A percentile compares a stretch with the other conserved stretches of the same genome.
Conservation (phyloP, 352 stramenopile genomes). For the Nothophytophthora sp. region DNA sequence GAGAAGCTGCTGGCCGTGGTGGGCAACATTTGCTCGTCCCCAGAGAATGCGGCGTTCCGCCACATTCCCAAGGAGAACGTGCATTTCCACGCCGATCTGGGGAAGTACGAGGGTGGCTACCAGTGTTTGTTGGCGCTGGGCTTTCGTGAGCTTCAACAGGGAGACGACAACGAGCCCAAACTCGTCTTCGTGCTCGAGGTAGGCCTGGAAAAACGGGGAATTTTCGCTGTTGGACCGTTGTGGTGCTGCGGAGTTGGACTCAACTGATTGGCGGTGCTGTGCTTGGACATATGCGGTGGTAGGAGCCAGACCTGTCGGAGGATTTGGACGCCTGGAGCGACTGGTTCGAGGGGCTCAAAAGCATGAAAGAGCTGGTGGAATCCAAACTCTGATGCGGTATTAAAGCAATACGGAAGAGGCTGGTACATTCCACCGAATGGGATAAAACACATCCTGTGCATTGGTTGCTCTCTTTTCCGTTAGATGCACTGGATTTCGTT, state of each 20-base stretch:
- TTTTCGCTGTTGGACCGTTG: no score
- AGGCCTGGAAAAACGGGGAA: no score
- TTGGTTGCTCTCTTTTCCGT: slow-evolving; percentile 1
- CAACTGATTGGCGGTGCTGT: not conserved
- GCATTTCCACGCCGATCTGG: slow-evolving; percentile 70
- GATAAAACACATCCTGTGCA: not conserved
- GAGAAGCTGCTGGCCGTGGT: slow-evolving; percentile 57
- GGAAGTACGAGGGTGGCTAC: slow-evolving; percentile 59
- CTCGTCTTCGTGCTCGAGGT: slow-evolving; percentile 73
- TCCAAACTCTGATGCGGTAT: slow-evolving; percentile 25
- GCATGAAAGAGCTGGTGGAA: slow-evolving; percentile 53
- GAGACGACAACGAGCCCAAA: slow-evolving; percentile 33
- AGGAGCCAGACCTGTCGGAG: slow-evolving; percentile 73
- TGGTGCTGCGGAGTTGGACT: no score
- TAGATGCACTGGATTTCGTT: slow-evolving; percentile 69
- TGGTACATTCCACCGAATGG: no score
- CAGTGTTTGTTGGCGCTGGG: slow-evolving; percentile 71
- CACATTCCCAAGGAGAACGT: slow-evolving; percentile 75
- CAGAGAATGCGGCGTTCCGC: slow-evolving; percentile 70
- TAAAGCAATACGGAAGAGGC: not conserved
- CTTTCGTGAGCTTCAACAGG: slow-evolving; percentile 62
- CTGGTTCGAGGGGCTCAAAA: slow-evolving; percentile 81
- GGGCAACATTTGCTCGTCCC: slow-evolving; percentile 65
- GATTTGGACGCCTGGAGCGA: slow-evolving; percentile 81
- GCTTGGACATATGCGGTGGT: slow-evolving; percentile 4